phyloP scores from a whole-genome alignment of 768 basidiomycete species.

The Mycena capillaripes region DNA sequence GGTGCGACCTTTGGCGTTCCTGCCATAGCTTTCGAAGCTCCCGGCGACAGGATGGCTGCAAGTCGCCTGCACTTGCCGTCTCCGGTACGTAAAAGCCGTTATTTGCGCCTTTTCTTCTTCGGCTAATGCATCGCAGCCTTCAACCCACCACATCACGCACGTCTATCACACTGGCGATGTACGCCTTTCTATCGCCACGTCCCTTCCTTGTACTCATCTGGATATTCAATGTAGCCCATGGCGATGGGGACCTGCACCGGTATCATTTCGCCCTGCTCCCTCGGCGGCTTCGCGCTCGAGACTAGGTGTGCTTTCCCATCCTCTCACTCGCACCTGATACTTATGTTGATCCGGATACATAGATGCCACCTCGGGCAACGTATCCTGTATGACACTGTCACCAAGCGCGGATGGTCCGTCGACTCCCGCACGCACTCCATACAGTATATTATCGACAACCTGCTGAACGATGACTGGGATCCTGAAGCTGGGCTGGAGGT shows the following conservation, averaged over 20 bases:
- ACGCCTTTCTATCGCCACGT: conserved; percentile 29
- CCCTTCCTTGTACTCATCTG: background rate
- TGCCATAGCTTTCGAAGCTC: conserved; percentile 91
- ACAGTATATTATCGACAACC: conserved; percentile 42
- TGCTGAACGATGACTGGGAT: conserved; percentile 52
- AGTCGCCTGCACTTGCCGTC: conserved; percentile 87
- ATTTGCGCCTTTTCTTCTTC: background rate
- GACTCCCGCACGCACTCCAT: conserved; percentile 56
- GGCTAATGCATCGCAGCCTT: conserved; percentile 61
- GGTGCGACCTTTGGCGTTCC: conserved; percentile 93
- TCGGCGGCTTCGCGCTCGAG: conserved; percentile 88
- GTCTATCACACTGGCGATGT: conserved; percentile 93
- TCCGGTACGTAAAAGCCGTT: conserved; percentile 65
- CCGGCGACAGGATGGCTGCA: conserved; percentile 79
- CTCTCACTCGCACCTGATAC: background rate
- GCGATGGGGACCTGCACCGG: conserved; percentile 89
- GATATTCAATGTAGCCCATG: conserved; percentile 66
- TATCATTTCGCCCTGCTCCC: conserved; percentile 62
- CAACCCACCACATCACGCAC: conserved; percentile 84
- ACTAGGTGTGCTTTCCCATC: conserved; percentile 61
- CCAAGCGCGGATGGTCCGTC: conserved; percentile 82
- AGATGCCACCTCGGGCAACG: conserved; percentile 92
- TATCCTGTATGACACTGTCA: conserved; percentile 89
- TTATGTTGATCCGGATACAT: background rate
- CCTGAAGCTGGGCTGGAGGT: conserved; percentile 52